Conservation (phyloP, 805 yeast species). For the Zygoascus flipseniorum region DNA sequence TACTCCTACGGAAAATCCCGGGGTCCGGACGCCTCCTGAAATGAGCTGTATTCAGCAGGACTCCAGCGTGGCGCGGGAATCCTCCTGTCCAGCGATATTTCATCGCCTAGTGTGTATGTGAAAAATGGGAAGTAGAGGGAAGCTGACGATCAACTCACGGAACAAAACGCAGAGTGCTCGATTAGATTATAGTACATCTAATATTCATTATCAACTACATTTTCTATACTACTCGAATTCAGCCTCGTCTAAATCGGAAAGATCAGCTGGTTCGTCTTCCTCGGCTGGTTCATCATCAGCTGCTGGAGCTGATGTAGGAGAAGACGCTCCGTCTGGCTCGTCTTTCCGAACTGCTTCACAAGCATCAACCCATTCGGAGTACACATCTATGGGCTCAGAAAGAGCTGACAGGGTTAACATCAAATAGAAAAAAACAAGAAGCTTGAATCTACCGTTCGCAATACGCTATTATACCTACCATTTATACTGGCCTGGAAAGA, state of each 20-base stretch:
- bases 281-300: conserved; percentile 19
- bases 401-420: conserved; percentile 31
- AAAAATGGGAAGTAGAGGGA: not conserved
- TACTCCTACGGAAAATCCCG: not conserved
- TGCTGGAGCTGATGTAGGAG: conserved; percentile 5
- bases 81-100: not conserved
- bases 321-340: conserved; percentile 32
- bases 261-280: conserved; percentile 15
- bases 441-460: no score
- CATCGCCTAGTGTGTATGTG: not conserved
- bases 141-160: not conserved
- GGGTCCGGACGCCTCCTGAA: not conserved
- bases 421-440: not conserved
- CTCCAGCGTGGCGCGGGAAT: not conserved
- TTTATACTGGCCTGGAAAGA: conserved; percentile 83
- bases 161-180: no score
- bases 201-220: not conserved
- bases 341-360: conserved; percentile 74
- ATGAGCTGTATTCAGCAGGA: not conserved
- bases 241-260: conserved; percentile 18
- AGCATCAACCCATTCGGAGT: conserved; percentile 97
- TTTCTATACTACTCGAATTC: conserved; percentile 8
- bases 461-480: conserved; percentile 23
- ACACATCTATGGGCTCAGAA: conserved; percentile 84
- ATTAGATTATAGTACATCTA: not conserved